Base-by-base conservation (phyloP, 768 basidiomycete species). In the Macrolepiota albuminosa region DNA sequence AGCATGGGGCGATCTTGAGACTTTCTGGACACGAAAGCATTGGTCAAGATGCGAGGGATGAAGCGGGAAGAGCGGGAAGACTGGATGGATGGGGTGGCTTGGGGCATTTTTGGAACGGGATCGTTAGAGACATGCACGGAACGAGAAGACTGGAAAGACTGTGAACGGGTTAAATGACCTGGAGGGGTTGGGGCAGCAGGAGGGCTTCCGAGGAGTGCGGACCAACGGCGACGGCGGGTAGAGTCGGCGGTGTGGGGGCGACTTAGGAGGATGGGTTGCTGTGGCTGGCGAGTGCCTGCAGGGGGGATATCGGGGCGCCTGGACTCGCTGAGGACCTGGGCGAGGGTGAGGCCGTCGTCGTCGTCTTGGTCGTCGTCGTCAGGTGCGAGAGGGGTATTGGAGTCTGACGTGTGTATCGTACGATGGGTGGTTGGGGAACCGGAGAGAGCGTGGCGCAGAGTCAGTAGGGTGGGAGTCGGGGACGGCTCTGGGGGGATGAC, bases 251-350 rank as follows among this genome's bases (percentile, higher is more conserved):
- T 61, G 58, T 67, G 64, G 62, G 67, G 66, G 53, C 70, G 70
- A 37, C 64, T 67, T 31, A 92, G 73, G 24, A 91, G 67, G 40
- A 91, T 87, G 33, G 91, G 84, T 40, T 87, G 81, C 67, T 92
- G 89, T 10, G 84, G 78, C 53, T 73, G 85, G 55, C 75, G 75
- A 10, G 87, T 81, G 18, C 91, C 91, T 39, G 77, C 75, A 18
- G 91, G 91, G 16, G 91, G 89, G 14, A 89, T 68, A 39, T 87
- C 80, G 7, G 91, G 91, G 36, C 90, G 71, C 40, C 91, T 85
- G 64, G 91, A 92, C 75, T 94, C 91, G 56, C 89, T 67, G 21
- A 94, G 74, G 10, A 87, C 87, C 63, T 93, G 84, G 0, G 81
- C 85, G 45, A 94, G 80, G 31, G 84, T 87, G 40, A 94, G 87